Evolutionary conservation across 306 rosid species (phyloP), one percentile per base, ranked within the genome.

Genomic region (Citrullus colocynthis): DNA sequence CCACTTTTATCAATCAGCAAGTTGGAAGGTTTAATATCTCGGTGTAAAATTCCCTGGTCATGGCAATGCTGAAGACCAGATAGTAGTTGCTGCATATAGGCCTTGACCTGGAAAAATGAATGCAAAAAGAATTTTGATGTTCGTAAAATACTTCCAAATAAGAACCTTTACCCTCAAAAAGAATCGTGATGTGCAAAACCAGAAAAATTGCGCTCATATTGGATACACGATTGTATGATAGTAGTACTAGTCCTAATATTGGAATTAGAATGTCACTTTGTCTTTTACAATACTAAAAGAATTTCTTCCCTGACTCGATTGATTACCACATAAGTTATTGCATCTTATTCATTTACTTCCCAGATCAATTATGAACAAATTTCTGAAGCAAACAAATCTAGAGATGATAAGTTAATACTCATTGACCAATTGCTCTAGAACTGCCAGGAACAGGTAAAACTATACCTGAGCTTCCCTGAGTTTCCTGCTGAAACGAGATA

Each of bases 31-130:
- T 91, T 93, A 15, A 93, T 81, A 80, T 90, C 96, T 79, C 91
- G 48, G 76, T 92, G 97, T 74, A 90, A 81, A 80, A 92, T 78
- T 73, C 91, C 93, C 44, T 77, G 81, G 76, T 90, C 89, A 67
- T 87, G 93, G 76, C 92, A 88, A 67, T 92, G 89, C 34, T 85
- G 84, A 30, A 92, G 93, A 59, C 98, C 97, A 72, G 83, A 80
- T 78, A 93, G 92, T 78, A 93, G 74, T 64, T 93, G 96, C 71
- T 82, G 84, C 98, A 93, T 93, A 41, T 89, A 91, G 61, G 91
- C 78, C 83, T 91, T 93, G 10, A 91, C 85, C 97, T 93, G 89
- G 36, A 81, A 9, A 69, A 18, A 77, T 45, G 48, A 58, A 15
- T 0, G 52, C 75, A 37, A 67, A 41, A 67, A n/a, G n/a, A 12